phyloP scores from a whole-genome alignment of 2,329 filamentous ascomycete genomes.

The Paracoccidioides lutzii region DNA sequence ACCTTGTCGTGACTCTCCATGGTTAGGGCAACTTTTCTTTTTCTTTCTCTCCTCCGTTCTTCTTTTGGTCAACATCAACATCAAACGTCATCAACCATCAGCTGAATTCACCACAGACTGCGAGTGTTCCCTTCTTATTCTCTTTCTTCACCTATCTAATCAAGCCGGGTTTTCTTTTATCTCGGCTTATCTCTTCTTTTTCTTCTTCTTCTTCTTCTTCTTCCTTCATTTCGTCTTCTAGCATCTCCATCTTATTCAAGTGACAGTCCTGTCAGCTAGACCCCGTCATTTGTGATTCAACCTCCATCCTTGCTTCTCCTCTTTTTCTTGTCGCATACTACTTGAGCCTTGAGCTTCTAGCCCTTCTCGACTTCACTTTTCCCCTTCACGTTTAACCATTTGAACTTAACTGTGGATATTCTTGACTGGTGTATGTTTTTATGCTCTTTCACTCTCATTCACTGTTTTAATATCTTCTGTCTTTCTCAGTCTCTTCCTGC shows the following conservation, averaged over 20 bases:
- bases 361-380: background rate
- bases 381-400: background rate
- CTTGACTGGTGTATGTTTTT: constrained; percentile 10
- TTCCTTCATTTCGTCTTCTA: background rate
- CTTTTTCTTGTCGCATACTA: background rate
- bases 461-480: background rate
- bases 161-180: background rate
- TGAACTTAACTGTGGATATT: constrained; percentile 4
- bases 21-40: too few species aligned
- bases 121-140: background rate
- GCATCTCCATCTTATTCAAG: background rate
- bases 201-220: constrained; percentile 3
- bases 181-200: constrained; percentile 1
- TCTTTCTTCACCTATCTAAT: background rate
- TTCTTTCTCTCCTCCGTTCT: too few species aligned
- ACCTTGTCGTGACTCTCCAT: too few species aligned
- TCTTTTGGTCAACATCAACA: too few species aligned
- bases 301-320: background rate
- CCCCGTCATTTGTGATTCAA: background rate
- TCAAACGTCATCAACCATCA: too few species aligned
- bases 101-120: background rate
- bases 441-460: background rate
- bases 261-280: background rate
- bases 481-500: too few species aligned
- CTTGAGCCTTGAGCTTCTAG: background rate